These are phyloP conservation scores for Paraconiothyrium sp. DNA, from an alignment of 2,329 filamentous ascomycete genomes.

Conservation along the genomic window DNA sequence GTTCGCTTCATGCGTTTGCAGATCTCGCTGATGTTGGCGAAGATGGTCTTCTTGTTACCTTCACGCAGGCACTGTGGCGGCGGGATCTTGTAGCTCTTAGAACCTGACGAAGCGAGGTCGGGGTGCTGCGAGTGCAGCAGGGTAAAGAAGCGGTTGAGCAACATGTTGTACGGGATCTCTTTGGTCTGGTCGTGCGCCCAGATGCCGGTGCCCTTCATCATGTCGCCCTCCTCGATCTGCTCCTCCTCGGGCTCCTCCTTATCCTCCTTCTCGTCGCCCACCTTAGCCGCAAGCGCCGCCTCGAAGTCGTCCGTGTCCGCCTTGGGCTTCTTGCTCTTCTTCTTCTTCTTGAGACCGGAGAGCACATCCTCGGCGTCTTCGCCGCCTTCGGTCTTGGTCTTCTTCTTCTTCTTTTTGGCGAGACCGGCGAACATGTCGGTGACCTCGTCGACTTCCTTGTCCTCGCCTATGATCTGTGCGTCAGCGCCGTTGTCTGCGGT, in stretches of 20 bases:
- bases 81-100: constrained; percentile 98
- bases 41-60: constrained; percentile 98
- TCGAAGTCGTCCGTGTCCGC: constrained; percentile 65
- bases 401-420: constrained; percentile 88
- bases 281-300: constrained; percentile 70
- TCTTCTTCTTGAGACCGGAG: constrained; percentile 82
- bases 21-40: constrained; percentile 98
- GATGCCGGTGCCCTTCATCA: constrained; percentile 87
- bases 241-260: constrained; percentile 58
- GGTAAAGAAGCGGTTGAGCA: constrained; percentile 92
- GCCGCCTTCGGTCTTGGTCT: constrained; percentile 63
- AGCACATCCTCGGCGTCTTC: constrained; percentile 67
- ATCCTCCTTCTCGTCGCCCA: constrained; percentile 61
- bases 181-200: constrained; percentile 84
- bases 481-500: constrained; percentile 26
- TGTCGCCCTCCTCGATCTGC: constrained; percentile 73
- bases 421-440: constrained; percentile 69
- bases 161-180: constrained; percentile 82
- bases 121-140: constrained; percentile 96
- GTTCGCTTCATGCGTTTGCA: constrained; percentile 99
- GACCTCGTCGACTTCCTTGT: constrained; percentile 60
- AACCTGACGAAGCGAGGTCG: constrained; percentile 87
- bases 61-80: constrained; percentile 98
- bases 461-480: constrained; percentile 47
- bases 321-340: constrained; percentile 78